Evolutionary conservation across 192 early-diverging fungal genomes (phyloP).

Genomic region (Umbelopsis ramanniana): DNA sequence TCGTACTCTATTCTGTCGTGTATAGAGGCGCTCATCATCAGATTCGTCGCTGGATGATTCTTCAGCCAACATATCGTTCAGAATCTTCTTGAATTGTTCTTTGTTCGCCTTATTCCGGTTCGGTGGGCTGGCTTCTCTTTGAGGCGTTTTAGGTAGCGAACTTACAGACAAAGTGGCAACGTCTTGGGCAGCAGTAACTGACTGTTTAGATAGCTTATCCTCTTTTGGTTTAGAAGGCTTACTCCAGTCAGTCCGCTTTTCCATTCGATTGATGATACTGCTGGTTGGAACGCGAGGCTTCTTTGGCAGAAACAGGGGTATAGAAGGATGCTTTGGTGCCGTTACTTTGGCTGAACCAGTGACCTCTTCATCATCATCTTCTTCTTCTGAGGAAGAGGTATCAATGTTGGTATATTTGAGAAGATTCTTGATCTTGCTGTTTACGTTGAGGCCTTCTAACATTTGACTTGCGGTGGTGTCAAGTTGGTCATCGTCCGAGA

Average conservation of each 20-base stretch:
- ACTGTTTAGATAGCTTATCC: neutral
- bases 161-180: neutral
- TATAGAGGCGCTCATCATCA: conserved; percentile 9
- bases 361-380: neutral
- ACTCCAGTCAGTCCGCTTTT: neutral
- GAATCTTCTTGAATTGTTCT: neutral
- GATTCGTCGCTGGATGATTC: conserved; percentile 7
- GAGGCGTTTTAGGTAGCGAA: neutral
- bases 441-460: conserved; percentile 14
- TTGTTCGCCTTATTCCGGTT: neutral
- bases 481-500: neutral
- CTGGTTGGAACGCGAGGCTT: conserved; percentile 11
- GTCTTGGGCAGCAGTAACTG: neutral
- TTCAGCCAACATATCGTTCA: conserved; percentile 8
- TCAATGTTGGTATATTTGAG: conserved; percentile 11
- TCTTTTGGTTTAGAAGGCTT: neutral
- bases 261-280: conserved; percentile 13
- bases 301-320: neutral
- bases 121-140: neutral
- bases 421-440: conserved; percentile 15
- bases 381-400: conserved; percentile 1
- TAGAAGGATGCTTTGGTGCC: neutral
- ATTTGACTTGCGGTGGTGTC: conserved; percentile 6
- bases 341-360: neutral
- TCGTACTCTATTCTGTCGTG: neutral